phyloP scores from a whole-genome alignment of 78 protist genomes.

The Dictyostelium intermedium region DNA sequence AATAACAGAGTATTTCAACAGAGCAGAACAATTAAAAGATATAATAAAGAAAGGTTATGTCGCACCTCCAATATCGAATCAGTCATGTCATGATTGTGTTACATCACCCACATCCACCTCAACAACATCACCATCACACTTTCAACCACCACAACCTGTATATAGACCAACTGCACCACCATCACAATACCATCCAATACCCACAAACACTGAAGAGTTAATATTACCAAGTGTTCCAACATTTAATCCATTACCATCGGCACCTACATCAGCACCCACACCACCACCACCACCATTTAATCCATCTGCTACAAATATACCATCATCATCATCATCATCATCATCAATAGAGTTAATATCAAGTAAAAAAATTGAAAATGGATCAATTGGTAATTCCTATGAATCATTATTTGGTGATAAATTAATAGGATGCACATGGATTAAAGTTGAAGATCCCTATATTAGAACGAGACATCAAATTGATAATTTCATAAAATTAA shows the following conservation, averaged over 20 bases:
- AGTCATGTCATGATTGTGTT: neutral
- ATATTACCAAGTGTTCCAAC: slow-evolving; percentile 46
- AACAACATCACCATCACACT: neutral
- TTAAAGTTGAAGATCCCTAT: slow-evolving; percentile 60
- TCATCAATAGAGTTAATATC: neutral
- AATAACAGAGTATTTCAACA: slow-evolving; percentile 43
- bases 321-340: too few relatives aligned
- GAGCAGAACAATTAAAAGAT: slow-evolving; percentile 47
- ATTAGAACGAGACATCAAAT: slow-evolving; percentile 59
- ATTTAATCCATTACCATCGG: neutral
- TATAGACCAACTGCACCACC: neutral
- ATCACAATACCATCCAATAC: neutral
- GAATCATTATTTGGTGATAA: slow-evolving; percentile 48
- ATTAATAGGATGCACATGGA: neutral
- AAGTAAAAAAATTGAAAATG: slow-evolving; percentile 24
- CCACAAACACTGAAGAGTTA: neutral
- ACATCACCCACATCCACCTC: neutral
- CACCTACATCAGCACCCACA: neutral
- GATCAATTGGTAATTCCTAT: slow-evolving; percentile 13
- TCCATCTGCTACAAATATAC: neutral
- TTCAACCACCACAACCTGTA: neutral
- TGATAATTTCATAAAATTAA: slow-evolving; percentile 33
- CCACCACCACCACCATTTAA: slow-evolving; percentile 27
- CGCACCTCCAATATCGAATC: neutral
- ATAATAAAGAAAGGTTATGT: slow-evolving; percentile 10